A percentile compares a stretch with the other conserved stretches of the same genome.
These are phyloP conservation scores for Verticillium nubilum DNA, from an alignment of 2,329 filamentous ascomycete species.

Conservation along the genomic window DNA sequence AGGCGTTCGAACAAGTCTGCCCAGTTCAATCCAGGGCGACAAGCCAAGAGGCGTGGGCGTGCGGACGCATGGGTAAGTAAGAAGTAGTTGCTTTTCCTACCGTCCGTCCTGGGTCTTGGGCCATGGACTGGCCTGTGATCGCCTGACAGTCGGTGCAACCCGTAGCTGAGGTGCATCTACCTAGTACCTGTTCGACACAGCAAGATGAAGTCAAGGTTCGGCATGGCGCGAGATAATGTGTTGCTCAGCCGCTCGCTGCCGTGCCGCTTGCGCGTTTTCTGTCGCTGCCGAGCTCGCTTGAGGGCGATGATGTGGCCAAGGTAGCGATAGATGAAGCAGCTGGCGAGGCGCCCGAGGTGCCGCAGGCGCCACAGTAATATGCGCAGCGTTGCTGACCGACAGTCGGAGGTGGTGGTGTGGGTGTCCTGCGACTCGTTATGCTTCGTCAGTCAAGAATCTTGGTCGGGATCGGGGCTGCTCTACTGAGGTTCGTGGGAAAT, in stretches of 20 bases:
- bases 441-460: background rate
- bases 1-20: background rate
- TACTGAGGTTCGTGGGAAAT: background rate
- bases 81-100: background rate
- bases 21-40: background rate
- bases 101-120: background rate
- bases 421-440: background rate
- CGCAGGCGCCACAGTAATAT: background rate
- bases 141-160: background rate
- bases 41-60: background rate
- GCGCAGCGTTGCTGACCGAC: background rate
- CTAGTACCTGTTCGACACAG: background rate
- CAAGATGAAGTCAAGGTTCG: background rate
- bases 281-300: background rate
- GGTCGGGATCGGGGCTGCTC: background rate
- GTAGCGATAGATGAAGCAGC: background rate
- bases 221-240: background rate
- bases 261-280: background rate
- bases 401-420: background rate
- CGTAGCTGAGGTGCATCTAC: background rate
- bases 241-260: background rate
- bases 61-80: background rate
- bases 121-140: background rate
- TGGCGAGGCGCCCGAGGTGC: background rate
- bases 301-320: background rate